A percentile compares a stretch with the other conserved stretches of the same genome.
Evolutionary conservation across 192 early-diverging fungal genomes (phyloP).

Genomic region (Coemansia pectinata): DNA sequence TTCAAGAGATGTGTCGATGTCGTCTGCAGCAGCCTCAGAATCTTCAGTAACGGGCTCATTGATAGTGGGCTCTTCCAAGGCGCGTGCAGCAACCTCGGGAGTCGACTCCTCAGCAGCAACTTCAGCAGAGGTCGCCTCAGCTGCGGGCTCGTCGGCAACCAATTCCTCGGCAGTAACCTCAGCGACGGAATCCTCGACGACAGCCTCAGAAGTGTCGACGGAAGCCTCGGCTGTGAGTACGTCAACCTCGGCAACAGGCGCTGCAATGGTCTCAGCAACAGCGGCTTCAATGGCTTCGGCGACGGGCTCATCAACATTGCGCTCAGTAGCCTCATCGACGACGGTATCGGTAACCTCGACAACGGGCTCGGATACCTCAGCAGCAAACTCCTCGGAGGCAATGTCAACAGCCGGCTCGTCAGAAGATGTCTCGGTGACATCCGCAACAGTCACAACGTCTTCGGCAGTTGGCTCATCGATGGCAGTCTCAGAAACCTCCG

Average conservation of each 20-base stretch:
- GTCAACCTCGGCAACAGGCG: neutral
- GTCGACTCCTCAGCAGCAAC: neutral
- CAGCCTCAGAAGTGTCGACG: neutral
- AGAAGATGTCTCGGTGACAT: neutral
- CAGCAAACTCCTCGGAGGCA: neutral
- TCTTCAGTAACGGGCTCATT: neutral
- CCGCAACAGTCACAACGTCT: neutral
- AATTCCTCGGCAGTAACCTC: neutral
- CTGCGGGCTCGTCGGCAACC: neutral
- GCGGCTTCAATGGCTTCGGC: too few relatives aligned
- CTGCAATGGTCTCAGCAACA: too few relatives aligned
- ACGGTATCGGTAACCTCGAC: neutral
- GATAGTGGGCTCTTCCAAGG: neutral
- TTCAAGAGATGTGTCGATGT: neutral
- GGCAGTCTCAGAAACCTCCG: neutral
- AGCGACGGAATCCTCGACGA: neutral
- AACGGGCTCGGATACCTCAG: neutral
- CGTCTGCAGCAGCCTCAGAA: neutral
- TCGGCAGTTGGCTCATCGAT: neutral
- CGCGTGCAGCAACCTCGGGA: neutral
- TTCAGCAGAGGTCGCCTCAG: neutral
- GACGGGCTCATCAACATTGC: too few relatives aligned
- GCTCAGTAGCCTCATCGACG: too few relatives aligned
- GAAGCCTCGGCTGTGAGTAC: neutral
- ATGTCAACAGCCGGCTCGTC: neutral